A percentile compares a stretch with the other conserved stretches of the same genome.
phyloP scores from a whole-genome alignment of 164 flowering plant genomes.

The Litsea cubeba region DNA sequence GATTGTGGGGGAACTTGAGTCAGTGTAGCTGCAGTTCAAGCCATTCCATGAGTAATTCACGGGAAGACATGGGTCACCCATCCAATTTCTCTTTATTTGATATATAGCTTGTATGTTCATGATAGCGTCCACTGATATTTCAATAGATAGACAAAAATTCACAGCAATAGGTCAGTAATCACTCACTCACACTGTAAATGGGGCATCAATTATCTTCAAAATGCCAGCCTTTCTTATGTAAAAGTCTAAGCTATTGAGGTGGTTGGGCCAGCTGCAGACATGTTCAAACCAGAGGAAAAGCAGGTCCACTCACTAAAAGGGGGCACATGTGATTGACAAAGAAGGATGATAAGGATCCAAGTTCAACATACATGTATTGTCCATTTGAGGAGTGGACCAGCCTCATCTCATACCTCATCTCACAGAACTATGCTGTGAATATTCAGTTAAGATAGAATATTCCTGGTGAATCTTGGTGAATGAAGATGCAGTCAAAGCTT shows the following conservation, averaged over 20 bases:
- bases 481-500: background rate
- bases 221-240: background rate
- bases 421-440: background rate
- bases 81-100: slow-evolving; percentile 34
- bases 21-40: slow-evolving; percentile 29
- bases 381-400: background rate
- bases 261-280: background rate
- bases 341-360: background rate
- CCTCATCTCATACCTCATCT: background rate
- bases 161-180: background rate
- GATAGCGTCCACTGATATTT: slow-evolving; percentile 31
- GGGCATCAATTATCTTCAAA: background rate
- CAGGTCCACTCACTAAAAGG: background rate
- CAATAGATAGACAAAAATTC: background rate
- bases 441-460: background rate
- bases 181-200: background rate
- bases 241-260: background rate
- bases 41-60: slow-evolving; percentile 34
- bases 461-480: background rate
- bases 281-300: background rate
- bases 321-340: background rate
- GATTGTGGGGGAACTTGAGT: slow-evolving; percentile 21
- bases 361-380: background rate
- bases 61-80: slow-evolving; percentile 56
- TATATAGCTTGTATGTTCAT: slow-evolving; percentile 26